Percentiles rank a stretch among this genome's conserved stretches.
These are phyloP conservation scores for Cyclocybe cylindracea DNA, from an alignment of 768 basidiomycete genomes.

Conservation along the genomic window DNA sequence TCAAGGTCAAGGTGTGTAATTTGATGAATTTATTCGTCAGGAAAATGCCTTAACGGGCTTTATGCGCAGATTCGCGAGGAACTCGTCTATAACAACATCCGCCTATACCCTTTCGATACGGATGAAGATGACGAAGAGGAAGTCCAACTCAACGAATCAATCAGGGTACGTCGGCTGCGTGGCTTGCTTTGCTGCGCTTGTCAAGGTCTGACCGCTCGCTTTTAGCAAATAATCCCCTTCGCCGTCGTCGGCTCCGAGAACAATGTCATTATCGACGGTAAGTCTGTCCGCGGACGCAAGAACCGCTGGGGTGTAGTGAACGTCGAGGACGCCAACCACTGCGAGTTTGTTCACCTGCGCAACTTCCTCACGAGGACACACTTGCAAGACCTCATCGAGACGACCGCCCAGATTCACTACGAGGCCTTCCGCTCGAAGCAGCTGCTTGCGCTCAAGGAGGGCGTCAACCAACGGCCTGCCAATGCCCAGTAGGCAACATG, in stretches of 20 bases:
- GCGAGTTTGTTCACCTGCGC: slow-evolving; percentile 96
- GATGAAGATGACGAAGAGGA: slow-evolving; percentile 97
- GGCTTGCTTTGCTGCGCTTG: background rate
- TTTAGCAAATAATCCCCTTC: slow-evolving; percentile 91
- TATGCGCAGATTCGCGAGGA: slow-evolving; percentile 86
- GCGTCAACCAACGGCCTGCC: slow-evolving; percentile 72
- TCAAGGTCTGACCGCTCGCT: background rate
- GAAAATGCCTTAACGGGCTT: slow-evolving; percentile 2
- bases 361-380: slow-evolving; percentile 98
- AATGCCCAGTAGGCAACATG: slow-evolving; percentile 26
- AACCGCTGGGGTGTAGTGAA: slow-evolving; percentile 99
- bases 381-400: slow-evolving; percentile 97
- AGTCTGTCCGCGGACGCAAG: slow-evolving; percentile 92
- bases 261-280: slow-evolving; percentile 94
- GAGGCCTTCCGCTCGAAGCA: slow-evolving; percentile 99
- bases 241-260: slow-evolving; percentile 97
- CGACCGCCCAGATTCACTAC: slow-evolving; percentile 98
- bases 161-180: slow-evolving; percentile 62
- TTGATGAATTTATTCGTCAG: background rate
- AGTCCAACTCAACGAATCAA: slow-evolving; percentile 82
- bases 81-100: slow-evolving; percentile 87
- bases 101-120: slow-evolving; percentile 94
- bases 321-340: slow-evolving; percentile 94
- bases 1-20: slow-evolving; percentile 82
- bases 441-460: slow-evolving; percentile 94